Conservation (phyloP, 2,329 filamentous ascomycete genomes). For the Ophiognomonia clavigignenti-juglandacearum region DNA sequence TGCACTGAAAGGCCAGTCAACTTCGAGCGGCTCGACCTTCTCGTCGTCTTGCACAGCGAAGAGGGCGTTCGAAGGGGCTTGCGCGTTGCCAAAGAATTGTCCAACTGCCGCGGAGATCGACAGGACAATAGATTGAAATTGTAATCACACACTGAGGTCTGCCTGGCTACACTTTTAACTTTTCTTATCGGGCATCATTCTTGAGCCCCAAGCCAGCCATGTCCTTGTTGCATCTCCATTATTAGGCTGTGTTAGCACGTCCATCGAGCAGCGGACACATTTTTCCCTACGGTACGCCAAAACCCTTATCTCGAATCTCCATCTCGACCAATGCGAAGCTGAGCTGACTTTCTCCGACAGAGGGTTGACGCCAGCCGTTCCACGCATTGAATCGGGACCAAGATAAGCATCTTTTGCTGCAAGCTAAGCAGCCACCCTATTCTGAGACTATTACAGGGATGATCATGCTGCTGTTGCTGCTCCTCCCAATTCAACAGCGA, state of each 20-base stretch:
- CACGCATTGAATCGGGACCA: background rate
- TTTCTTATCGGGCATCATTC: too few relatives aligned
- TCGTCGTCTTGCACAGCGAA: too few relatives aligned
- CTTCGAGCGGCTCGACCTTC: background rate
- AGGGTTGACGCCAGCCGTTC: background rate
- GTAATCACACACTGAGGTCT: too few relatives aligned
- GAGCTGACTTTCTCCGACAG: constrained; percentile 7
- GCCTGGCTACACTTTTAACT: too few relatives aligned
- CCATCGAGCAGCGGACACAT: too few relatives aligned
- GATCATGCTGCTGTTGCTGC: background rate
- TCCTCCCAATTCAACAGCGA: too few relatives aligned
- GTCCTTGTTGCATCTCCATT: background rate
- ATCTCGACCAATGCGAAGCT: constrained; percentile 6
- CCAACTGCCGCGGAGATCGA: too few relatives aligned
- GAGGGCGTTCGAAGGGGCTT: too few relatives aligned
- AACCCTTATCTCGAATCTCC: constrained; percentile 6
- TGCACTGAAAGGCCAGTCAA: background rate
- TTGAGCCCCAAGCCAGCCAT: too few relatives aligned
- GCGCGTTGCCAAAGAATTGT: too few relatives aligned
- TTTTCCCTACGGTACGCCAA: background rate
- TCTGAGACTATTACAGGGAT: background rate
- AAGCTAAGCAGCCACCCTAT: background rate
- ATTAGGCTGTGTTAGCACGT: background rate
- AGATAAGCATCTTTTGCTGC: background rate
- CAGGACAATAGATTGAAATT: too few relatives aligned